Conservation (phyloP, 768 basidiomycete species). For the Gyrodon lividus region DNA sequence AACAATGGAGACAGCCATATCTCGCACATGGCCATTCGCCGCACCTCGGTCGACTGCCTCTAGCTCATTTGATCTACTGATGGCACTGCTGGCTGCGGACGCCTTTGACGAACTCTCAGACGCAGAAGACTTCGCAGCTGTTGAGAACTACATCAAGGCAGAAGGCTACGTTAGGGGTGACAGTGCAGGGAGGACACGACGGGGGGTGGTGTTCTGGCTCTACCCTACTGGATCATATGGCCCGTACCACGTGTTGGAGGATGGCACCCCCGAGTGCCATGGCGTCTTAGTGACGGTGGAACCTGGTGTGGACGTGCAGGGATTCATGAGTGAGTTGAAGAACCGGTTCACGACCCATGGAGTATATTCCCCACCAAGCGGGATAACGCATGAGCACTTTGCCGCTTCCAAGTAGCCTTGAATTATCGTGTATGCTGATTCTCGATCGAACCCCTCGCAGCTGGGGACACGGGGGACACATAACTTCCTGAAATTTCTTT, state of each 20-base stretch:
- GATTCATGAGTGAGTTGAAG: background rate
- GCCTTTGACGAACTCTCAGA: conserved; percentile 7
- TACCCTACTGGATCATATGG: conserved; percentile 12
- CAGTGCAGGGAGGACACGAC: too few species aligned
- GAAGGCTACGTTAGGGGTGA: background rate
- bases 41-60: background rate
- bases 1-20: too few species aligned
- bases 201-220: conserved; percentile 8
- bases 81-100: background rate
- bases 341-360: background rate
- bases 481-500: too few species aligned
- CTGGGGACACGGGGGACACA: too few species aligned
- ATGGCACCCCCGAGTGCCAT: conserved; percentile 8
- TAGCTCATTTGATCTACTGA: background rate
- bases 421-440: too few species aligned
- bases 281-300: conserved; percentile 11
- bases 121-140: conserved; percentile 4
- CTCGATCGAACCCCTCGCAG: too few species aligned
- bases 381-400: background rate
- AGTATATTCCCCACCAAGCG: background rate
- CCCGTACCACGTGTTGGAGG: conserved; percentile 9
- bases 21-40: background rate
- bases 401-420: background rate
- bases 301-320: conserved; percentile 1
- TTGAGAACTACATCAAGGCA: background rate